Evolutionary conservation across 805 yeast species (phyloP).

Genomic region (Brettanomyces anomalus): DNA sequence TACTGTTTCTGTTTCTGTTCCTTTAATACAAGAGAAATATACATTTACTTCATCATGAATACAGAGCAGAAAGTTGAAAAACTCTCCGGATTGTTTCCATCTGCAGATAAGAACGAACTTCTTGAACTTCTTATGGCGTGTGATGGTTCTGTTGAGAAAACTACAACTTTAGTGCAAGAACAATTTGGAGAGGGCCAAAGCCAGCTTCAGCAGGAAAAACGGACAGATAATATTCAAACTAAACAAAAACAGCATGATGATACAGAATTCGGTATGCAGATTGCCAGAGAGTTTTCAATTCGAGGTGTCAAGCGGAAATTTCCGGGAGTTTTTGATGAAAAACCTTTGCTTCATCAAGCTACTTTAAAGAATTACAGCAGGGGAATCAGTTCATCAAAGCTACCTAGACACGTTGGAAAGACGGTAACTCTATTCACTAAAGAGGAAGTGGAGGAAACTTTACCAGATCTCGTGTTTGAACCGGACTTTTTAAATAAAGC

Average conservation of each 20-base stretch:
- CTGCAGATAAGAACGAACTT: conserved; percentile 30
- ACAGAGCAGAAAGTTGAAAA: not conserved
- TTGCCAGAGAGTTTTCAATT: not conserved
- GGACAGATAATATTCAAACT: no score
- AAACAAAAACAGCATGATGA: no score
- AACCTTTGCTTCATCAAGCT: no score
- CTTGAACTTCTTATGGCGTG: conserved; percentile 46
- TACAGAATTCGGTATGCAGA: not conserved
- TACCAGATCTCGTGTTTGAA: conserved; percentile 45
- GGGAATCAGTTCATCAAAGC: not conserved
- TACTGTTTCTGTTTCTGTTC: no score
- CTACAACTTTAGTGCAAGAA: conserved; percentile 33
- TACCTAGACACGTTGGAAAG: not conserved
- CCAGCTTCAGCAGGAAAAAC: not conserved
- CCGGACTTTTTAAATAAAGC: conserved; percentile 43
- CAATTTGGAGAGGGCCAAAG: conserved; percentile 10
- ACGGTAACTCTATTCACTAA: conserved; percentile 34
- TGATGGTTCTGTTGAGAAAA: conserved; percentile 39
- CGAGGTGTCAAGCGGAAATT: no score
- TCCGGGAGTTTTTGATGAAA: no score
- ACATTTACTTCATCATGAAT: not conserved
- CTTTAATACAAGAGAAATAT: no score
- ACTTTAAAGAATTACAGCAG: no score
- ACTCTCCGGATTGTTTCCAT: conserved; percentile 28
- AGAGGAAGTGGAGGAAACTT: conserved; percentile 37